phyloP scores from a whole-genome alignment of 176 grass and related monocot species.

The Aegilops speltoides region DNA sequence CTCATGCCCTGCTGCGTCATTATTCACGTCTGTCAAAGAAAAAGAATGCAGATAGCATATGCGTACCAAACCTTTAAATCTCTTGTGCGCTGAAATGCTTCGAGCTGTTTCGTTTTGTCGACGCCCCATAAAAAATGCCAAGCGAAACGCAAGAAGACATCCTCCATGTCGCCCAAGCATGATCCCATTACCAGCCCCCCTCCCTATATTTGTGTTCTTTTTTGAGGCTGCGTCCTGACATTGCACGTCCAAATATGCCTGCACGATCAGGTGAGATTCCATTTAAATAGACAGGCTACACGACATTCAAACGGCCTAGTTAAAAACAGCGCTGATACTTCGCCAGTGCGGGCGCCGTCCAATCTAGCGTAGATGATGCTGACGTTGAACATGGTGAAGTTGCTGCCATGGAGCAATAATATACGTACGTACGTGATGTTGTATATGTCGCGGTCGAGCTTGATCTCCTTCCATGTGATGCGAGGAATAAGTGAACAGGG shows the following conservation, averaged over 20 bases:
- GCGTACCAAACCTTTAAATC: not conserved
- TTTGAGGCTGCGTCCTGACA: not conserved
- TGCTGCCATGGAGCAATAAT: not conserved
- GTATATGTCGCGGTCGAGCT: not conserved
- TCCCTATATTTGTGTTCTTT: not conserved
- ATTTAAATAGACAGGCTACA: not conserved
- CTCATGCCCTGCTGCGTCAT: too few relatives aligned
- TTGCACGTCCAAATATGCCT: not conserved
- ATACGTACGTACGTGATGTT: not conserved
- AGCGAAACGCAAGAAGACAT: not conserved
- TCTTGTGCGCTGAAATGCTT: not conserved
- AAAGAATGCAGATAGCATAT: not conserved
- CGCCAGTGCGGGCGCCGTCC: not conserved
- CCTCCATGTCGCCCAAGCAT: not conserved
- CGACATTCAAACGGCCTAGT: not conserved
- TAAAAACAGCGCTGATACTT: not conserved
- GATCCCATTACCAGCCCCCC: not conserved
- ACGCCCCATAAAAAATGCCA: not conserved
- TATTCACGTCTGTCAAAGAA: not conserved
- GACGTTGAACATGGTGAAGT: not conserved
- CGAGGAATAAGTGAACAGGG: not conserved
- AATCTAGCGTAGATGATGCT: not conserved
- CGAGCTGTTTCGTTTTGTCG: not conserved
- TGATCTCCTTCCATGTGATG: slow-evolving; percentile 5
- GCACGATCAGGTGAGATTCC: not conserved